Evolutionary conservation across 2,329 filamentous ascomycete species (phyloP).

Genomic region (Magnaporthales sp.): DNA sequence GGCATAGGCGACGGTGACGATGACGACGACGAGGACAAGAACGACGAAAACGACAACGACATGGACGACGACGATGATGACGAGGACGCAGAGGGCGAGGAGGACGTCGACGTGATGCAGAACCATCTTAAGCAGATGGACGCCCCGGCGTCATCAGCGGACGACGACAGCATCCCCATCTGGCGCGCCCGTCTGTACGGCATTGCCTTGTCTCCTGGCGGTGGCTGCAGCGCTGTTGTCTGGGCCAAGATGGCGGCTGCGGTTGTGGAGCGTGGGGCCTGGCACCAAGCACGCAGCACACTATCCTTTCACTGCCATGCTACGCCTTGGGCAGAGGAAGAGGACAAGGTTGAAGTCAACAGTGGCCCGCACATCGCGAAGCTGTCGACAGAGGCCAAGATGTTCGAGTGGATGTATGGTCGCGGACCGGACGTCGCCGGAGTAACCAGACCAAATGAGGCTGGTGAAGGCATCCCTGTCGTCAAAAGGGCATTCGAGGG

Average conservation of each 20-base stretch:
- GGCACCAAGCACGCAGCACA: conserved; percentile 25
- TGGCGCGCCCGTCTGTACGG: conserved; percentile 46
- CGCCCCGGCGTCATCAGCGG: neutral
- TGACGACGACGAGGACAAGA: conserved; percentile 20
- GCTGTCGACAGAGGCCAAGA: conserved; percentile 43
- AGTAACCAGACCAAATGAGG: conserved; percentile 19
- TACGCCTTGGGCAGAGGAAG: neutral
- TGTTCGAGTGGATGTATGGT: conserved; percentile 54
- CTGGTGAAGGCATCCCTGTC: conserved; percentile 5
- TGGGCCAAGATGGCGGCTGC: conserved; percentile 39
- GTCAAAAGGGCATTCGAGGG: conserved; percentile 24
- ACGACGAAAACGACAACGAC: conserved; percentile 7
- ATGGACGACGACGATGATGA: conserved; percentile 12
- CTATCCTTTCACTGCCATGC: conserved; percentile 22
- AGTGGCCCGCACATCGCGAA: conserved; percentile 6
- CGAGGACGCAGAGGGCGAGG: conserved; percentile 12
- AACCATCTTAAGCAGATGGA: conserved; percentile 9
- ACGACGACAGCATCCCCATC: conserved; percentile 29
- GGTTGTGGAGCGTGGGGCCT: conserved; percentile 33
- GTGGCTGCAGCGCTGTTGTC: conserved; percentile 41
- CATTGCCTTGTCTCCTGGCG: conserved; percentile 40
- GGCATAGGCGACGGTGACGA: conserved; percentile 22
- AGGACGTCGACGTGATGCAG: conserved; percentile 11
- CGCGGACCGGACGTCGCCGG: conserved; percentile 36
- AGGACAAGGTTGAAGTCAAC: conserved; percentile 9